Conservation (phyloP, 345 rosid genomes). For the Excoecaria cochinchinensis region DNA sequence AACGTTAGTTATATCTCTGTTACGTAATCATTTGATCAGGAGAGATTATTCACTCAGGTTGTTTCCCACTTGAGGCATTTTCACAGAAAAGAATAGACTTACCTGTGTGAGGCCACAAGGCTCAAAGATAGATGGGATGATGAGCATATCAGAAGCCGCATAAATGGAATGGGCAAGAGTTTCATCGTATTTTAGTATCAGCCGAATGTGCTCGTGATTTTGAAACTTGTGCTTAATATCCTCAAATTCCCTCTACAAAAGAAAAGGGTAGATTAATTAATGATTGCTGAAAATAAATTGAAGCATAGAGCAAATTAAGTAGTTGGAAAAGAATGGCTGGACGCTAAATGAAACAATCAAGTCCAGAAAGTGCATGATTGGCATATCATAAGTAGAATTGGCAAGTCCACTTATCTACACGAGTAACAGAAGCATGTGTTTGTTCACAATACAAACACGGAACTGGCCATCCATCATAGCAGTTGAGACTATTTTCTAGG, state of each 20-base stretch:
- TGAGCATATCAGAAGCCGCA: conserved; percentile 89
- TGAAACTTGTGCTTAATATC: conserved; percentile 71
- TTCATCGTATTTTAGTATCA: conserved; percentile 84
- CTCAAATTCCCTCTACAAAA: conserved; percentile 80
- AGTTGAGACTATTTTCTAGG: too few species aligned
- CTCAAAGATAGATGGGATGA: conserved; percentile 94
- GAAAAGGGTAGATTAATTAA: not conserved
- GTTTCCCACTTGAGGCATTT: conserved; percentile 8
- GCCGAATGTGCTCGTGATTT: conserved; percentile 62
- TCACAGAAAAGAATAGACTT: conserved; percentile 7
- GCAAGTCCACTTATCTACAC: too few species aligned
- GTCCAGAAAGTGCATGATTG: not conserved
- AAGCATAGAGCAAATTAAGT: conserved; percentile 1
- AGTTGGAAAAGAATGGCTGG: not conserved
- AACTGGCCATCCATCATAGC: too few species aligned
- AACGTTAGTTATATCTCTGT: not conserved
- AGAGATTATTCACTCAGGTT: not conserved
- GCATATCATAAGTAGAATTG: too few species aligned
- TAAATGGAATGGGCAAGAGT: conserved; percentile 79
- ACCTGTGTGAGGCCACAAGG: conserved; percentile 99
- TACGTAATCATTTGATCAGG: not conserved
- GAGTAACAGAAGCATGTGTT: too few species aligned
- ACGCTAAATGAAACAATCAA: not conserved
- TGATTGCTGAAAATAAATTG: not conserved
- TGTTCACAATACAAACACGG: too few species aligned